Percentiles rank a stretch among this genome's conserved stretches.
phyloP scores from a whole-genome alignment of 306 rosid genomes.

The Pterocarpus santalinus region DNA sequence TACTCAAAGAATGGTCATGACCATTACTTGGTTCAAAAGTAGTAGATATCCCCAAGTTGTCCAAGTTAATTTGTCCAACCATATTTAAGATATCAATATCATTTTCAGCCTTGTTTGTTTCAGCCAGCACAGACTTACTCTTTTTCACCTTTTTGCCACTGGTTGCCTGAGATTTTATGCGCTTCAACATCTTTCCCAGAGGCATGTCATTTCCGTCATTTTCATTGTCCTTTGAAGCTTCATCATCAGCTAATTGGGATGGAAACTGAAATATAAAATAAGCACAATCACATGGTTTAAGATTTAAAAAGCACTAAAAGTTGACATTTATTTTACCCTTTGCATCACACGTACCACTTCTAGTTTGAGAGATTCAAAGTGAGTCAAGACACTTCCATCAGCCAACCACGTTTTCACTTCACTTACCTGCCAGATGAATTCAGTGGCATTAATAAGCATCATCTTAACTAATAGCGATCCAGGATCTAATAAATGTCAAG shows the following conservation, averaged over 20 bases:
- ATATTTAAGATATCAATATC: constrained; percentile 69
- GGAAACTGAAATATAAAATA: constrained; percentile 56
- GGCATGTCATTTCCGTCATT: constrained; percentile 75
- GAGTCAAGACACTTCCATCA: constrained; percentile 72
- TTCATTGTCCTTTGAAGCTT: constrained; percentile 66
- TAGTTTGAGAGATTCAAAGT: constrained; percentile 87
- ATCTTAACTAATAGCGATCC: constrained; percentile 5
- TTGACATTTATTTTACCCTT: constrained; percentile 13
- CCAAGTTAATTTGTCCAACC: constrained; percentile 79
- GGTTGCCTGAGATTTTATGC: constrained; percentile 67
- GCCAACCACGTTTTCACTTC: constrained; percentile 81
- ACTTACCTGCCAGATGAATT: constrained; percentile 59
- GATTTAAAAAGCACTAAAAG: constrained; percentile 36
- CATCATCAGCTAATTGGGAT: constrained; percentile 63
- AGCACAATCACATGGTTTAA: constrained; percentile 42
- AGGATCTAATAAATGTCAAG: constrained; percentile 25
- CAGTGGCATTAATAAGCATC: constrained; percentile 44
- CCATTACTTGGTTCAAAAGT: constrained; percentile 86
- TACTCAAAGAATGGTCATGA: constrained; percentile 61
- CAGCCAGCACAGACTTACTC: constrained; percentile 58
- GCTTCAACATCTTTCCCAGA: constrained; percentile 76
- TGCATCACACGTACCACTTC: constrained; percentile 68
- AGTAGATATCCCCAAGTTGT: constrained; percentile 63
- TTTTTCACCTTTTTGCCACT: constrained; percentile 70
- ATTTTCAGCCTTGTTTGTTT: constrained; percentile 63